Percentiles rank a stretch among this genome's conserved stretches.
phyloP scores from a whole-genome alignment of 768 basidiomycete genomes.

The Pulveroboletus sp. region DNA sequence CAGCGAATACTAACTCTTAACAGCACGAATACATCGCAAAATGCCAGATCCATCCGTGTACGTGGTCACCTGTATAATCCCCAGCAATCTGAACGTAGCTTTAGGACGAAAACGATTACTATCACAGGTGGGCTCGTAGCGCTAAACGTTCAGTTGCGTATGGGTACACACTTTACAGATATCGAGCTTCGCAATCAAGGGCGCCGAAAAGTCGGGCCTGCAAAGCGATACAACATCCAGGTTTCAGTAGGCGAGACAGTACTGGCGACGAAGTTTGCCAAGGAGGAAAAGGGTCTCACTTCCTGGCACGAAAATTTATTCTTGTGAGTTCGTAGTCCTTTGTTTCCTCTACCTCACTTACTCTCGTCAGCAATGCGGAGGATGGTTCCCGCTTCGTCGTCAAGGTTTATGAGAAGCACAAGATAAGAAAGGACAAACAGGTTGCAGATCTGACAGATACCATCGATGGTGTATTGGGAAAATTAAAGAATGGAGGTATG shows the following conservation, averaged over 20 bases:
- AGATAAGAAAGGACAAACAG: neutral
- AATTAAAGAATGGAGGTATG: neutral
- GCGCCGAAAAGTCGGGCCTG: neutral
- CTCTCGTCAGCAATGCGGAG: neutral
- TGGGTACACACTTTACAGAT: neutral
- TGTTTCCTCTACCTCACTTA: neutral
- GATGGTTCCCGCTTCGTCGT: neutral
- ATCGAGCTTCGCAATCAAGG: constrained; percentile 1
- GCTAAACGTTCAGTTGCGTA: too few species aligned
- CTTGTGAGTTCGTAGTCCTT: neutral
- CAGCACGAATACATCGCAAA: too few species aligned
- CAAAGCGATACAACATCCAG: neutral
- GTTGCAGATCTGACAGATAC: neutral
- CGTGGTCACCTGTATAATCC: neutral
- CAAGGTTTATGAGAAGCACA: neutral
- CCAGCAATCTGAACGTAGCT: neutral
- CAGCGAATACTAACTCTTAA: too few species aligned
- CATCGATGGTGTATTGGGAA: neutral
- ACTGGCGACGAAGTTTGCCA: neutral
- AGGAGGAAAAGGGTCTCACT: neutral
- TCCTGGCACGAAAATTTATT: neutral
- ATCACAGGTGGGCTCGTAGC: neutral
- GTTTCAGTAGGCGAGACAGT: neutral
- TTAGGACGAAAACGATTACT: constrained; percentile 2
- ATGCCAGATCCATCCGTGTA: neutral